Base-by-base conservation (phyloP, 257 asterid species). In the Mitragyna speciosa region DNA sequence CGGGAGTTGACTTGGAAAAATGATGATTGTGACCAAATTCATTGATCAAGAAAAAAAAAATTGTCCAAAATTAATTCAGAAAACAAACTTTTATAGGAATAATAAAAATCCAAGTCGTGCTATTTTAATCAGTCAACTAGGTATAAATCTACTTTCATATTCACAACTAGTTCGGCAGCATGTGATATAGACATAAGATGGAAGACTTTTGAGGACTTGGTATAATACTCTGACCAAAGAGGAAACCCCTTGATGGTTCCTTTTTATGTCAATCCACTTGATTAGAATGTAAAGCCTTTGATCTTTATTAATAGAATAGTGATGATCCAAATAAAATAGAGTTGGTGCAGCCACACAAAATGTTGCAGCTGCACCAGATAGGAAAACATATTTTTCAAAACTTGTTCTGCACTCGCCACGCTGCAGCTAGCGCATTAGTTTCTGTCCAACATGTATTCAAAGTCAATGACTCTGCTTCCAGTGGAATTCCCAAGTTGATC, bases 1-100 rank as follows among this genome's bases (percentile, higher is more conserved):
- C 52, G 26, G 52, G n/a, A 47, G 78, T 43, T 73, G 83, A 80
- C 78, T 72, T 80, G 15, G 74, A 19, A 72, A 26, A 59, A 2
- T 33, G 17, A 79, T 47, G 47, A 59, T 70, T 39, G 7, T 28
- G 49, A 73, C 48, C 72, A 1, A 67, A 67, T 12, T 33, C 24
- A 2, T 20, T 19, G 52, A 48, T 48, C 17, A 48, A 48, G 43
- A 33, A 48, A 28, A 14, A 72, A 51, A 28, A 14, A 72, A 51
- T 17, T 19, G 24, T 16, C 31, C 41, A 70, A 20, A 15, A 31
- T 0, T 48, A 48, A 48, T 16, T 2, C 6, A 16, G 72, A 22
- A 17, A 7, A 1, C 0, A 48, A 49, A 12, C 24, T 19, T 19
- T 20, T 1, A 72, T 10, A 48, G 12, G 43, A 26, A 71, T 26